A percentile compares a stretch with the other conserved stretches of the same genome.
Evolutionary conservation across 768 basidiomycete species (phyloP).

Genomic region (Gelatoporia subvermispora): DNA sequence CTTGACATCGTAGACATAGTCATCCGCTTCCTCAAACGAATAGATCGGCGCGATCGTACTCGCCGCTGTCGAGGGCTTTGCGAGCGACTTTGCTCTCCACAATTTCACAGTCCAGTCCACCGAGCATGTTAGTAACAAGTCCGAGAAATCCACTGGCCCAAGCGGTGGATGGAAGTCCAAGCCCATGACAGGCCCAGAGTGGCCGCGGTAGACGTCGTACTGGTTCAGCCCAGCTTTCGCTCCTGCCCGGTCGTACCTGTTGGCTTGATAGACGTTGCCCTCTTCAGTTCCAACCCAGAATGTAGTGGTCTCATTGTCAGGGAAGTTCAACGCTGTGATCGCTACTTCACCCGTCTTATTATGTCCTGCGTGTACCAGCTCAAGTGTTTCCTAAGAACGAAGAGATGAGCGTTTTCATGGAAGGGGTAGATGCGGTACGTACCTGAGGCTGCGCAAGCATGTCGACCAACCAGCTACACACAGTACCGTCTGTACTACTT

Average conservation of each 20-base stretch:
- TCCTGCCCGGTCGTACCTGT: conserved; percentile 94
- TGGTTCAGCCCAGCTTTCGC: conserved; percentile 94
- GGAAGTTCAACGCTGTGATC: conserved; percentile 90
- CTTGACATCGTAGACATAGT: conserved; percentile 97
- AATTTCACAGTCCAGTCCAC: conserved; percentile 99
- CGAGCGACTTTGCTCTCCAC: conserved; percentile 79
- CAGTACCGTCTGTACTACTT: conserved; percentile 93
- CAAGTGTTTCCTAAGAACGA: conserved; percentile 76
- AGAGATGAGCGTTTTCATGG: background rate
- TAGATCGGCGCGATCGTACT: conserved; percentile 71
- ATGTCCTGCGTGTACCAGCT: conserved; percentile 83
- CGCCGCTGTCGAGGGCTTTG: conserved; percentile 60
- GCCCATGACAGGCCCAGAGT: conserved; percentile 90
- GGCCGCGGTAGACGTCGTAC: conserved; percentile 88
- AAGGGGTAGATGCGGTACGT: conserved; percentile 1
- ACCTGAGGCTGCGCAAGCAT: conserved; percentile 99
- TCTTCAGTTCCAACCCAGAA: conserved; percentile 99
- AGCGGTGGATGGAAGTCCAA: conserved; percentile 90
- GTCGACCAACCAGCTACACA: conserved; percentile 97
- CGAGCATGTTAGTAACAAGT: conserved; percentile 87
- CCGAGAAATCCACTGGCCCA: conserved; percentile 92
- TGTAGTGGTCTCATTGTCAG: conserved; percentile 92
- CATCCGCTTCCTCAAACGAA: conserved; percentile 96
- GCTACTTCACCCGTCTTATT: conserved; percentile 97
- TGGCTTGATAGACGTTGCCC: conserved; percentile 94